phyloP scores from a whole-genome alignment of 2,329 filamentous ascomycete genomes.

The Exophiala bonariae region DNA sequence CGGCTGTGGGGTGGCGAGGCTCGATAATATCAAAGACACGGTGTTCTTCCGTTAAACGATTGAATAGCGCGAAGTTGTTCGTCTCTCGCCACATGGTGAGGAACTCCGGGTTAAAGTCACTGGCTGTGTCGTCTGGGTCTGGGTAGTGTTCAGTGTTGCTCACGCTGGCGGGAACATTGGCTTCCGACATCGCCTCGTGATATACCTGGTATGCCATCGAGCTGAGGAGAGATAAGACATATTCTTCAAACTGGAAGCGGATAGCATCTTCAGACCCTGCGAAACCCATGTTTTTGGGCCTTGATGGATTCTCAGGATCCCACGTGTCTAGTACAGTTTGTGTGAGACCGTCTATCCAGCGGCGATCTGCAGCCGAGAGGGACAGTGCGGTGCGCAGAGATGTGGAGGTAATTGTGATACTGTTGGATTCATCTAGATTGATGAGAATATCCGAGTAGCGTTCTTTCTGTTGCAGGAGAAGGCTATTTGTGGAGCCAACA shows the following conservation, averaged over 20 bases:
- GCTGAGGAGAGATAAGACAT: constrained; percentile 83
- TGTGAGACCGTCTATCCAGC: constrained; percentile 96
- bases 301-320: constrained; percentile 85
- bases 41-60: constrained; percentile 66
- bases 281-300: constrained; percentile 93
- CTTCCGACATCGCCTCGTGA: constrained; percentile 14
- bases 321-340: constrained; percentile 94
- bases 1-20: constrained; percentile 88
- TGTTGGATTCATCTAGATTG: constrained; percentile 74
- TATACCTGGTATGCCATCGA: constrained; percentile 77
- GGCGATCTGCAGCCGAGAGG: constrained; percentile 81
- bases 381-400: constrained; percentile 73
- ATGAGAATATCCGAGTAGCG: constrained; percentile 95
- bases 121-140: constrained; percentile 67
- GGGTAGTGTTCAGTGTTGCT: constrained; percentile 34
- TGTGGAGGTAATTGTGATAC: constrained; percentile 77
- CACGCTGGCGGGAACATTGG: constrained; percentile 45
- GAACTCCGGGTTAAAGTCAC: constrained; percentile 82
- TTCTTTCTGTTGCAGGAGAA: constrained; percentile 90
- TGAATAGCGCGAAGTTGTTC: constrained; percentile 89
- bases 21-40: constrained; percentile 94
- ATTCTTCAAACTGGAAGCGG: constrained; percentile 94
- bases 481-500: constrained; percentile 92
- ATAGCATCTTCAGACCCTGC: constrained; percentile 97
- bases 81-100: constrained; percentile 84